Evolutionary conservation across 345 rosid species (phyloP), one percentile per base, ranked within the genome.

Genomic region (Cardiospermum halicacabum): DNA sequence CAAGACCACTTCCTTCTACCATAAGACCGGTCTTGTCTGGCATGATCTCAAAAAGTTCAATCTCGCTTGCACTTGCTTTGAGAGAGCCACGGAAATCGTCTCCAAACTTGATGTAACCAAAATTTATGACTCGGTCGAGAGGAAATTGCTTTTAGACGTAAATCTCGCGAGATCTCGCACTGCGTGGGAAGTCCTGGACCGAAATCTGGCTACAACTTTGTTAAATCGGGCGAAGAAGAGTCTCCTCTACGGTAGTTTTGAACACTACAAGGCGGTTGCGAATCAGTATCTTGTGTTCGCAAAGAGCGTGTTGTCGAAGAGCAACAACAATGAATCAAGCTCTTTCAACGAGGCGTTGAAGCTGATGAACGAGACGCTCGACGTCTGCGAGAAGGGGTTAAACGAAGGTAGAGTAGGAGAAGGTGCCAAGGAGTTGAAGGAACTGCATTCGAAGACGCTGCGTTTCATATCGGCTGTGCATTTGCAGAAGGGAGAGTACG

Each of bases 391-490:
- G 82, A 94, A 83, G 58, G 99, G 96, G 25, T 63, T 73, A 42
- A 65, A 73, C 40, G 77, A 79, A 9, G 81, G 89, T 1, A 76
- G 87, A 76, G 75, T 83, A 25, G 71, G 86, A 62, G 88, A 81
- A 64, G 89, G 84, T 67, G 71, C 77, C 6, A 18, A 71, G 64
- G 91, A 85, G 71, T 82, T 91, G 63, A 77, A 69, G 65, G 83
- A 54, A 31, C 60, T 94, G 70, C 84, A 79, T 62, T 77, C 64
- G 19, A 89, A 86, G 71, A 74, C 88, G 9, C 88, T 94, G 36
- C 91, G 97, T 54, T 94, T 94, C 78, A 89, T 89, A 31, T 79
- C 99, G 4, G 99, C 97, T 7, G 85, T 81, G 2, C 99, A 91
- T 62, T 77, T 94, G 71, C 99, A 91, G 60, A 85, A 80, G 65